Conservation (phyloP, 306 rosid genomes). For the Lablab purpureus region DNA sequence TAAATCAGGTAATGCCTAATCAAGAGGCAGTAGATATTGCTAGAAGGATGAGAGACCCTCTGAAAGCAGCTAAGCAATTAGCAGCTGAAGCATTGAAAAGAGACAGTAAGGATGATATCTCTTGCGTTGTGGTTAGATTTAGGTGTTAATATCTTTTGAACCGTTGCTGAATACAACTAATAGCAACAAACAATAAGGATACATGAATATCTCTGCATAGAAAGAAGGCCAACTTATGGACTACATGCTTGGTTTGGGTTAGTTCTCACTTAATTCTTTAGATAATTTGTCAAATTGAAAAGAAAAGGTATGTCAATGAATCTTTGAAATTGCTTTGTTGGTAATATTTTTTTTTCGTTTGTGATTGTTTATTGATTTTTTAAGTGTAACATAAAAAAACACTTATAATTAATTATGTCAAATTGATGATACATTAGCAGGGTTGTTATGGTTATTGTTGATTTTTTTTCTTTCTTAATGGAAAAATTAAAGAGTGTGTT, state of each 20-base stretch:
- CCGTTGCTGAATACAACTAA: conserved; percentile 37
- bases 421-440: too few relatives aligned
- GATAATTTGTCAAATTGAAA: conserved; percentile 34
- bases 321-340: conserved; percentile 54
- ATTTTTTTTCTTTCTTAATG: too few relatives aligned
- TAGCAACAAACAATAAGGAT: conserved; percentile 56
- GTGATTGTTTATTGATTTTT: conserved; percentile 59
- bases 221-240: conserved; percentile 31
- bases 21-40: conserved; percentile 93
- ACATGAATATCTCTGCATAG: conserved; percentile 30
- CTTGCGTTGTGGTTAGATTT: conserved; percentile 82
- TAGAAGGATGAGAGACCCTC: conserved; percentile 65
- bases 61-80: conserved; percentile 82
- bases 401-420: too few relatives aligned
- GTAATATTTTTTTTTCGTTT: conserved; percentile 44
- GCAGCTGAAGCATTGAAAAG: conserved; percentile 79
- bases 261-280: conserved; percentile 37
- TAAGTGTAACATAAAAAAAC: conserved; percentile 35
- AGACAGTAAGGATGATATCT: conserved; percentile 88
- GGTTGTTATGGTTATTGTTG: too few relatives aligned
- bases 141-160: conserved; percentile 51
- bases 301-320: conserved; percentile 39
- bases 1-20: conserved; percentile 79
- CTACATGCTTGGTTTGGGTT: conserved; percentile 48
- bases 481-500: too few relatives aligned